Conservation (phyloP, 306 rosid species). For the Astragalus glycyphyllos region DNA sequence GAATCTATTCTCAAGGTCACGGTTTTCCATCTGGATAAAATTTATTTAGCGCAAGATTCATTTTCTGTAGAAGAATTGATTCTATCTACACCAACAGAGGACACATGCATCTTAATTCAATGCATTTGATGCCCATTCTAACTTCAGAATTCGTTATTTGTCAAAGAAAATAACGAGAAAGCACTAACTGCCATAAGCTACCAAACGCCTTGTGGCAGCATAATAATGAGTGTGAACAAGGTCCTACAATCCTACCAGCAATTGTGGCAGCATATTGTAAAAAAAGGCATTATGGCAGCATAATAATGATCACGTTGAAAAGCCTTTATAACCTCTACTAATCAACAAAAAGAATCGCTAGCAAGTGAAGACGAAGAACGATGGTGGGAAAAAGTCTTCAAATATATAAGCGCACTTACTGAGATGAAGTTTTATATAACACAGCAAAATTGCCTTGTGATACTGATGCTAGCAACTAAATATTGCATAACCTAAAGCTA, state of each 20-base stretch:
- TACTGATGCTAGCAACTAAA: conserved; percentile 32
- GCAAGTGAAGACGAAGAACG: conserved; percentile 4
- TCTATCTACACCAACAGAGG: background rate
- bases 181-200: too few relatives aligned
- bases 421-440: conserved; percentile 15
- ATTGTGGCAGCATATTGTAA: too few relatives aligned
- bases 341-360: background rate
- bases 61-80: background rate
- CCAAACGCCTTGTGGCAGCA: too few relatives aligned
- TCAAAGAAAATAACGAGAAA: background rate
- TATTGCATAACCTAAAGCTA: conserved; percentile 42
- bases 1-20: too few relatives aligned
- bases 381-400: background rate
- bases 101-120: background rate
- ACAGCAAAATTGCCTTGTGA: conserved; percentile 37
- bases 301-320: background rate
- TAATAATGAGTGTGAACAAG: too few relatives aligned
- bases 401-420: background rate
- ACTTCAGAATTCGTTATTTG: conserved; percentile 1
- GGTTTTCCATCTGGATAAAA: too few relatives aligned
- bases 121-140: conserved; percentile 48
- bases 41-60: too few relatives aligned
- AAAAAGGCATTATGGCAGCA: too few relatives aligned
- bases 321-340: background rate
- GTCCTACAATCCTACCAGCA: conserved; percentile 11